phyloP scores from a whole-genome alignment of 2,329 filamentous ascomycete genomes.

The Fusarium musae region DNA sequence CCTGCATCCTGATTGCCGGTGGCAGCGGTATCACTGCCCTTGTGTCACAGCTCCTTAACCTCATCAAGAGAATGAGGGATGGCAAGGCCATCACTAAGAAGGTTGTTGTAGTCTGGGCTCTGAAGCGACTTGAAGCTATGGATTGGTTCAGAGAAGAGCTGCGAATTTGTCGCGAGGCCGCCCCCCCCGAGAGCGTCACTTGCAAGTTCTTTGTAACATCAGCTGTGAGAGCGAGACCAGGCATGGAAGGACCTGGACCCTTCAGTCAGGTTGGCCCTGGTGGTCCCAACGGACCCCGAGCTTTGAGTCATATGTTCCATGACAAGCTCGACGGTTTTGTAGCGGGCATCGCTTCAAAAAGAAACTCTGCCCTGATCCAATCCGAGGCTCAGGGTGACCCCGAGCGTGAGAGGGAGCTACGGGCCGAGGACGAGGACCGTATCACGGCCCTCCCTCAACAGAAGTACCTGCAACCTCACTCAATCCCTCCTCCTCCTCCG shows the following conservation, averaged over 20 bases:
- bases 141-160: constrained; percentile 98
- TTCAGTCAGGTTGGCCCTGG: constrained; percentile 39
- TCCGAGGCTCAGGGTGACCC: constrained; percentile 83
- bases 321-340: constrained; percentile 90
- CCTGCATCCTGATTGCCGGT: constrained; percentile 91
- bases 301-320: constrained; percentile 80
- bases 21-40: constrained; percentile 95
- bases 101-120: constrained; percentile 92
- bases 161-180: constrained; percentile 88
- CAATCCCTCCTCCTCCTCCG: constrained; percentile 46
- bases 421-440: constrained; percentile 84
- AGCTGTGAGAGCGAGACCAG: constrained; percentile 56
- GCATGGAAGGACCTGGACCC: constrained; percentile 59
- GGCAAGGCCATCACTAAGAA: constrained; percentile 92
- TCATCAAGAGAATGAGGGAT: constrained; percentile 97
- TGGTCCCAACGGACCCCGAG: constrained; percentile 54
- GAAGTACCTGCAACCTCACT: constrained; percentile 69
- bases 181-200: constrained; percentile 86
- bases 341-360: constrained; percentile 85
- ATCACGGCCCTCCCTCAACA: constrained; percentile 82
- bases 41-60: constrained; percentile 87
- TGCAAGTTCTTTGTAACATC: constrained; percentile 96
- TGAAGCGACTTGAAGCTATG: constrained; percentile 92
- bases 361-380: constrained; percentile 84
- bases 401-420: constrained; percentile 82